Conservation (phyloP, 1,284 basidiomycete genomes). For the Tylopilus microsporus region DNA sequence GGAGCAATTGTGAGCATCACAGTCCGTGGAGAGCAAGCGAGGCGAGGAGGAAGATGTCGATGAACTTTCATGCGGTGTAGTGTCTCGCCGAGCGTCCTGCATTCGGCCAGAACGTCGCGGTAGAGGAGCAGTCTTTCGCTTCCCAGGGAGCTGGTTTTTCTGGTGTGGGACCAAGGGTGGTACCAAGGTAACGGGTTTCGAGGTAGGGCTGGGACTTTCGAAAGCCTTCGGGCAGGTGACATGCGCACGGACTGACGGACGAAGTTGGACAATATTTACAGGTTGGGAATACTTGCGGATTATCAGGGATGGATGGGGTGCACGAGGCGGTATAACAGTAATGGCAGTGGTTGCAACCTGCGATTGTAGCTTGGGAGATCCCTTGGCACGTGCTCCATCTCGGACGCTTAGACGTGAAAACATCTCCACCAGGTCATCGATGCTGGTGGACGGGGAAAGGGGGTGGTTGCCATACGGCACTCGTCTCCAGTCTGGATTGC, state of each 20-base stretch:
- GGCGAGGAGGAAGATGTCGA: constrained; percentile 5
- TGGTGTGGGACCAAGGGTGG: not conserved
- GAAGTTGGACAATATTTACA: not conserved
- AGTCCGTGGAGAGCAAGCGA: constrained; percentile 1
- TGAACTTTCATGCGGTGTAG: constrained; percentile 11
- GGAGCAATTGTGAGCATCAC: constrained; percentile 3
- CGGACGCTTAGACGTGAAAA: constrained; percentile 21
- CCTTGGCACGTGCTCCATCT: constrained; percentile 1
- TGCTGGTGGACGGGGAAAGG: not conserved
- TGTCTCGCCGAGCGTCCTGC: not conserved
- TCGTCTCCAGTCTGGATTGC: constrained; percentile 12
- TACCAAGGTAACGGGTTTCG: constrained; percentile 14
- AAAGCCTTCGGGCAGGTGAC: constrained; percentile 3
- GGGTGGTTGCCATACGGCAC: not conserved
- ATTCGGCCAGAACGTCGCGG: constrained; percentile 4
- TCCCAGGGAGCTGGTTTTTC: not conserved
- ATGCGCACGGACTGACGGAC: not conserved
- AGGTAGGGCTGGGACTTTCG: not conserved
- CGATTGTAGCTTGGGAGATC: not conserved
- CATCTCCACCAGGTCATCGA: constrained; percentile 14
- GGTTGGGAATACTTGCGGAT: not conserved
- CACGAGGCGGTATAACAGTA: constrained; percentile 18
- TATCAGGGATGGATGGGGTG: constrained; percentile 22
- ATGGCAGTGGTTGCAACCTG: constrained; percentile 18
- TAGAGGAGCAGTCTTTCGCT: constrained; percentile 11